Evolutionary conservation across 495 filamentous ascomycete species (phyloP).

Genomic region (Aspergillus mulundensis): DNA sequence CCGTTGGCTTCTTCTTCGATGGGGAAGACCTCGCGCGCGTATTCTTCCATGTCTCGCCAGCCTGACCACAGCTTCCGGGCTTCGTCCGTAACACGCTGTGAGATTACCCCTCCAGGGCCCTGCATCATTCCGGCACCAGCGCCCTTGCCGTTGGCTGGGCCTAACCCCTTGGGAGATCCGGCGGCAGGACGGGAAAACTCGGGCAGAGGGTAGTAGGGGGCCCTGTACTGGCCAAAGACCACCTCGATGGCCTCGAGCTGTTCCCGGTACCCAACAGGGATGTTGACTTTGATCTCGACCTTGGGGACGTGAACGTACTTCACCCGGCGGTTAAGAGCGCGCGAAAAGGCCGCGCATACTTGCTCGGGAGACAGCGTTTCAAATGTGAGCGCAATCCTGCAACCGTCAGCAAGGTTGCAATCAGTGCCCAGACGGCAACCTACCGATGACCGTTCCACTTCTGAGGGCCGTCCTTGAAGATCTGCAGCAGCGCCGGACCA

Average conservation of each 20-base stretch:
- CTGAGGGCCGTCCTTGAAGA: constrained; percentile 86
- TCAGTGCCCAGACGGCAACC: constrained; percentile 16
- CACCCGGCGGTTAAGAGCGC: constrained; percentile 72
- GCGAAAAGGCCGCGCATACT: constrained; percentile 73
- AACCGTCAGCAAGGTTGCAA: constrained; percentile 8
- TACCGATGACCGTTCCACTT: constrained; percentile 83
- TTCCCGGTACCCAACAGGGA: constrained; percentile 84
- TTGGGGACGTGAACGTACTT: constrained; percentile 66
- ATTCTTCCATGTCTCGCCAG: constrained; percentile 87
- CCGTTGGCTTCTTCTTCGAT: constrained; percentile 93
- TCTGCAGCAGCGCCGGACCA: constrained; percentile 87
- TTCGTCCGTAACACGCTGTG: constrained; percentile 59
- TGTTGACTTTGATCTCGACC: constrained; percentile 79
- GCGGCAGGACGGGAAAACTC: constrained; percentile 45
- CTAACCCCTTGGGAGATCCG: constrained; percentile 46
- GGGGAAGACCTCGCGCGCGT: constrained; percentile 91
- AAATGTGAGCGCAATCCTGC: constrained; percentile 85
- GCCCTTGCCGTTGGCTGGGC: constrained; percentile 60
- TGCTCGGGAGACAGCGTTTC: constrained; percentile 80
- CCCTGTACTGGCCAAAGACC: constrained; percentile 57
- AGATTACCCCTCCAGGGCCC: constrained; percentile 48
- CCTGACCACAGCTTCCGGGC: constrained; percentile 86
- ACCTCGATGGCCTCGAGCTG: constrained; percentile 71
- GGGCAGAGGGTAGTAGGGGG: constrained; percentile 61
- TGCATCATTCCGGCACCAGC: constrained; percentile 57